Evolutionary conservation across 129 eudicot genomes (phyloP), one percentile per base, ranked within the genome.

Genomic region (Chrysanthemum seticuspe): DNA sequence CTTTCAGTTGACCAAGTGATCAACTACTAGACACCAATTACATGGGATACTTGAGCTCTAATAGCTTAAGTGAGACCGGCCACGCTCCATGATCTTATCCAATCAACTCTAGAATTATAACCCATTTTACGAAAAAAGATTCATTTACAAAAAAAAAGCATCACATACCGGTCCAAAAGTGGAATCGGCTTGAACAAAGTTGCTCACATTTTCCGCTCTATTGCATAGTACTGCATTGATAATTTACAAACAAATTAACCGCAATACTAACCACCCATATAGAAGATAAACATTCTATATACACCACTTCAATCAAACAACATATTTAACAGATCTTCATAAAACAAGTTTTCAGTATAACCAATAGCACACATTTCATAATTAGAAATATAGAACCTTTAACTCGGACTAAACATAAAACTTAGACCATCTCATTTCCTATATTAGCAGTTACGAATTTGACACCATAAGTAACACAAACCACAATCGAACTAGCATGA

Each of bases 131-230:
- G 36, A 6, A n/a, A 34, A 25, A 63, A 63, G 15, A 51, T 51
- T 15, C 10, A 50, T 14, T 47, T 55, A 50, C n/a, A n/a, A n/a
- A 21, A 58, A 45, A 68, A 56, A 27, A n/a, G 62, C 55, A 66
- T 13, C 67, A 81, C 79, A 62, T 82, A 90, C 99, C 74, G 84
- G 88, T 51, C 96, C 98, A 75, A 87, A 90, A 23, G 83, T 86
- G 13, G 98, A 83, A 55, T 83, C 93, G 1, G 75, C 87, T 51
- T 81, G 85, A 74, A 94, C 83, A 70, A 94, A 94, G 74, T 90
- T 94, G 85, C 98, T 94, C 80, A 88, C 93, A 44, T 80, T 83
- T 57, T 88, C 91, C 21, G 97, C 87, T 83, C 97, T 81, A 63
- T 83, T 90, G 88, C 93, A 84, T 29, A 94, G 66, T 74, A 87